Base-by-base conservation (phyloP, 441 rosid genomes). In the Pelargonium australe region DNA sequence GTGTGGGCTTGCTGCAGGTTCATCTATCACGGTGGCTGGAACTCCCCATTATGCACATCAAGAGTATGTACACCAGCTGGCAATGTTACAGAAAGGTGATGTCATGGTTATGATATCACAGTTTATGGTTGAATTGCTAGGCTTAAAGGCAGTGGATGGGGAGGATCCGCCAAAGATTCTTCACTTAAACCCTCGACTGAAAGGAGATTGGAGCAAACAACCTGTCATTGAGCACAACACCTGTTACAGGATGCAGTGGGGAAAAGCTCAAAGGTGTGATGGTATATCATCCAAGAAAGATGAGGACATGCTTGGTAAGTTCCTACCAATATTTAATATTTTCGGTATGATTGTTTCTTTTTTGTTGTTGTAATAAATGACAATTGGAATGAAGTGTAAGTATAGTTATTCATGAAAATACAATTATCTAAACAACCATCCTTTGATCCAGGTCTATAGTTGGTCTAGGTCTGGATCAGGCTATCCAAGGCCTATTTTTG, bases 171-270 rank as follows among this genome's bases (percentile, higher is more conserved):
- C 99, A 9, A 94, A 85, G 82, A 91, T 94, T 82, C 78, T 94
- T 68, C 99, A 94, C 78, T 74, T 94, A 76, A 94, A 94, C 79
- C 99, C 99, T 74, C 84, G 99, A 70, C 68, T 94, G 65, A 89
- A 76, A 73, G 99, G 99, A 70, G 99, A 94, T 79, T 94, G 99
- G 99, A 94, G 83, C 77, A 86, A 61, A 34, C 75, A 58, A 31
- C 95, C 99, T 0, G 96, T 91, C 64, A 89, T 94, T 82, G 99
- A 94, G 80, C 99, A 94, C 62, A 94, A 94, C 78, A 94, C 96
- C 20, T 94, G 99, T 79, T 91, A 94, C 75, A 88, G 99, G 81
- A 94, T 94, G 99, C 99, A 91, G 68, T 94, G 99, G 99, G 95
- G 97, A 17, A 70, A 82, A 64, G 92, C 91, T 82, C 99, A 91